These are phyloP conservation scores for Eucalyptus globulus DNA, from an alignment of 345 rosid species.

Conservation along the genomic window DNA sequence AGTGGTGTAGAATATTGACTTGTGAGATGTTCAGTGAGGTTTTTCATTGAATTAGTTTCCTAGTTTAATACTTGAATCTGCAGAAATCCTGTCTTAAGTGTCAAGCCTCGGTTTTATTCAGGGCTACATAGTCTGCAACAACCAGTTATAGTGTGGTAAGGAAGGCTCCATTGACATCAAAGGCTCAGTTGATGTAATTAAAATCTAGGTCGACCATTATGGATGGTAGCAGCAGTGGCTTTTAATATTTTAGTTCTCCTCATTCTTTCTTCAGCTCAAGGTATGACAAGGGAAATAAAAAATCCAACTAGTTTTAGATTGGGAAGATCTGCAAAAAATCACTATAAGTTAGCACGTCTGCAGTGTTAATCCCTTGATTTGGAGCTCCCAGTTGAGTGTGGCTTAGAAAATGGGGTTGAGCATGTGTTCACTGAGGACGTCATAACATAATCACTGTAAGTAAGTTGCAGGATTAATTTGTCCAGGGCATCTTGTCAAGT, in stretches of 20 bases:
- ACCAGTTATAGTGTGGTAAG: neutral
- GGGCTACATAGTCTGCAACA: neutral
- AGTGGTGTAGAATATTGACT: neutral
- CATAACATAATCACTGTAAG: neutral
- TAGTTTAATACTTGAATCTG: neutral
- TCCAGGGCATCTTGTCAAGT: neutral
- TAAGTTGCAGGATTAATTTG: neutral
- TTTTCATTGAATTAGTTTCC: neutral
- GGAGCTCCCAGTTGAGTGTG: neutral
- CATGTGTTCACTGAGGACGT: neutral
- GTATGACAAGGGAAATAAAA: neutral
- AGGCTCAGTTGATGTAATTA: neutral
- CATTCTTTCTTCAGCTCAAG: neutral
- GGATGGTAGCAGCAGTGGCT: neutral
- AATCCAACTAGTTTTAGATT: neutral
- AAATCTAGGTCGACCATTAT: neutral
- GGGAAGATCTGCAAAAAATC: neutral
- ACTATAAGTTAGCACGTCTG: neutral
- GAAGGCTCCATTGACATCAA: neutral
- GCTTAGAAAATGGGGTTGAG: neutral
- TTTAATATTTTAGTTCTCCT: neutral
- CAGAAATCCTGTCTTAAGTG: neutral
- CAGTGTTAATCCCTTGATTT: neutral
- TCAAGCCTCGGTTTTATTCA: neutral
- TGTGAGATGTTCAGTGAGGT: neutral